A percentile compares a stretch with the other conserved stretches of the same genome.
Conservation (phyloP, 169 alveolate species). For the Plasmodium blacklocki region DNA sequence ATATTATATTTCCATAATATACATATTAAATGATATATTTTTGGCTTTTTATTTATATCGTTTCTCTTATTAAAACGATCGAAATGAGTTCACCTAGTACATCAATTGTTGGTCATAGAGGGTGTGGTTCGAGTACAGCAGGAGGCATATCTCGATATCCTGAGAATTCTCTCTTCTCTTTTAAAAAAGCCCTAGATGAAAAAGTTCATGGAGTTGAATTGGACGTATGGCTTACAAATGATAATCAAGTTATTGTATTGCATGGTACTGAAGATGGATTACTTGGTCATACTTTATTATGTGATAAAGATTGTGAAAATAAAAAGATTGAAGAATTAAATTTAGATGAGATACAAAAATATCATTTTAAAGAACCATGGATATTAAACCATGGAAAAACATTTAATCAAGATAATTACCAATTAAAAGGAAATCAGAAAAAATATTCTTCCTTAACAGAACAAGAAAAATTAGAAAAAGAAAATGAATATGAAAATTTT, state of each 20-base stretch:
- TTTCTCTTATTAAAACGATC: neutral
- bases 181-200: constrained; percentile 73
- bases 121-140: constrained; percentile 83
- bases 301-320: neutral
- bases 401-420: constrained; percentile 3
- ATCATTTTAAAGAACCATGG: constrained; percentile 71
- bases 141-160: constrained; percentile 79
- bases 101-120: constrained; percentile 83
- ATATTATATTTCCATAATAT: neutral
- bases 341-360: constrained; percentile 29
- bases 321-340: constrained; percentile 61
- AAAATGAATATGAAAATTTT: constrained; percentile 26
- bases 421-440: neutral
- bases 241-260: constrained; percentile 79
- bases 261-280: constrained; percentile 79
- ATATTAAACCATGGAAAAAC: constrained; percentile 17
- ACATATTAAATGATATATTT: neutral
- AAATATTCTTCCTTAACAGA: constrained; percentile 18
- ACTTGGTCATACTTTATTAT: constrained; percentile 29
- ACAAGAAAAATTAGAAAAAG: constrained; percentile 13
- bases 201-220: constrained; percentile 83
- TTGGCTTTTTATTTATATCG: neutral
- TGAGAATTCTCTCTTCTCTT: constrained; percentile 81
- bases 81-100: constrained; percentile 16
- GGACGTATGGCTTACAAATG: constrained; percentile 82